These are phyloP conservation scores for Triticum turgidum DNA, from an alignment of 176 grass and related monocot genomes.

Conservation along the genomic window DNA sequence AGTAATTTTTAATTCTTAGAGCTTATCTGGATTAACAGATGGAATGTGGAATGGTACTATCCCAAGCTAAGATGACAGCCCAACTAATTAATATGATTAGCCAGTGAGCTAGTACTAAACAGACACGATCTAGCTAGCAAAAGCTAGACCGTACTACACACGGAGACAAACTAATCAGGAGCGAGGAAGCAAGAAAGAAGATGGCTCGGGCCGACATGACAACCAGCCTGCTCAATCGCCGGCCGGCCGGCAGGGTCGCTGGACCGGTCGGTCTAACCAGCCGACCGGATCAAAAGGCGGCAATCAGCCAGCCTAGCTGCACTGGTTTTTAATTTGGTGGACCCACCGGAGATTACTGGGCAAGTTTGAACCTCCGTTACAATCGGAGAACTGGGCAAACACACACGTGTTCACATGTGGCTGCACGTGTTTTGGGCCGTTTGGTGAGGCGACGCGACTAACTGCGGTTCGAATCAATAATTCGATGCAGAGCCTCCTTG, in stretches of 20 bases:
- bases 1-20: not conserved
- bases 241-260: not conserved
- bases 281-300: not conserved
- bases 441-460: too few species aligned
- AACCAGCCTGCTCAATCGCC: not conserved
- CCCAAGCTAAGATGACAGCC: not conserved
- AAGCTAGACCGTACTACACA: not conserved
- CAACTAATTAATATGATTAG: not conserved
- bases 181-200: not conserved
- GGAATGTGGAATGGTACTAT: not conserved
- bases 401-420: not conserved
- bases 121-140: not conserved
- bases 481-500: too few species aligned
- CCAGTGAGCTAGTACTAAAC: not conserved
- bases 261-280: not conserved
- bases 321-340: not conserved
- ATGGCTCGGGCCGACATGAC: not conserved
- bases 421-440: not conserved
- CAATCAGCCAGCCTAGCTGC: not conserved
- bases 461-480: too few species aligned
- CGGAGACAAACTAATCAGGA: not conserved
- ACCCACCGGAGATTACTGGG: not conserved
- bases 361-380: too few species aligned
- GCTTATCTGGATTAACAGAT: not conserved
- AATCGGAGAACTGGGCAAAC: not conserved